Percentiles rank a stretch among this genome's conserved stretches.
Conservation (phyloP, 805 yeast genomes). For the Tanozyma kutaoensis region DNA sequence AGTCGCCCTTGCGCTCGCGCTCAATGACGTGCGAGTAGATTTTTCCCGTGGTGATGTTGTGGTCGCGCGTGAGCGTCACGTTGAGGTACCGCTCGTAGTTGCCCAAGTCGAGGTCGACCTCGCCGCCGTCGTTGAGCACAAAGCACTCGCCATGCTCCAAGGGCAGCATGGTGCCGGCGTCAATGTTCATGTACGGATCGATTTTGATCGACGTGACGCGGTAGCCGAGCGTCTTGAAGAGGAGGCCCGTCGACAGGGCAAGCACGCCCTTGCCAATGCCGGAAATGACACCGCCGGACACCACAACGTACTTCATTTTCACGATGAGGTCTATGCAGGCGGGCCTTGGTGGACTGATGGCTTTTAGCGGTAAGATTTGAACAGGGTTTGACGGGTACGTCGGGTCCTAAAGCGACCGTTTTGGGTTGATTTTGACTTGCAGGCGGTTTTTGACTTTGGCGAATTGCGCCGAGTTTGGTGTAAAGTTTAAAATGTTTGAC, state of each 20-base stretch:
- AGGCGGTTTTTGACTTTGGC: too few relatives aligned
- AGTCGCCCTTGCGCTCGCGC: slow-evolving; percentile 92
- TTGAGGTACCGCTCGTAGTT: slow-evolving; percentile 95
- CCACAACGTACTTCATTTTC: slow-evolving; percentile 94
- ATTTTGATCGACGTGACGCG: slow-evolving; percentile 95
- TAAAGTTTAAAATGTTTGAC: too few relatives aligned
- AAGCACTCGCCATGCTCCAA: slow-evolving; percentile 98
- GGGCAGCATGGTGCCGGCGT: slow-evolving; percentile 99
- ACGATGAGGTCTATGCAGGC: too few relatives aligned
- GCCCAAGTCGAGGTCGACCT: slow-evolving; percentile 95
- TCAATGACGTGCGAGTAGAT: slow-evolving; percentile 90
- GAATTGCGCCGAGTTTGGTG: too few relatives aligned
- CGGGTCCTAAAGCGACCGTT: too few relatives aligned
- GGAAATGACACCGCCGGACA: slow-evolving; percentile 98
- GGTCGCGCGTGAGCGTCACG: slow-evolving; percentile 84
- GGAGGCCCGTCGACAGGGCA: slow-evolving; percentile 93
- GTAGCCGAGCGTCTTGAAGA: slow-evolving; percentile 85
- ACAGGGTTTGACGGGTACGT: too few relatives aligned
- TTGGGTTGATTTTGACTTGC: too few relatives aligned
- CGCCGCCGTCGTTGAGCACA: slow-evolving; percentile 97
- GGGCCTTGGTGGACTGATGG: too few relatives aligned
- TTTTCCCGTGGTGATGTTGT: slow-evolving; percentile 97
- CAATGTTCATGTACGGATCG: slow-evolving; percentile 98
- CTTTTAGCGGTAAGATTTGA: too few relatives aligned
- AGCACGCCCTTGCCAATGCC: slow-evolving; percentile 99